Base-by-base conservation (phyloP, 768 basidiomycete genomes). In the Suillus sp. region DNA sequence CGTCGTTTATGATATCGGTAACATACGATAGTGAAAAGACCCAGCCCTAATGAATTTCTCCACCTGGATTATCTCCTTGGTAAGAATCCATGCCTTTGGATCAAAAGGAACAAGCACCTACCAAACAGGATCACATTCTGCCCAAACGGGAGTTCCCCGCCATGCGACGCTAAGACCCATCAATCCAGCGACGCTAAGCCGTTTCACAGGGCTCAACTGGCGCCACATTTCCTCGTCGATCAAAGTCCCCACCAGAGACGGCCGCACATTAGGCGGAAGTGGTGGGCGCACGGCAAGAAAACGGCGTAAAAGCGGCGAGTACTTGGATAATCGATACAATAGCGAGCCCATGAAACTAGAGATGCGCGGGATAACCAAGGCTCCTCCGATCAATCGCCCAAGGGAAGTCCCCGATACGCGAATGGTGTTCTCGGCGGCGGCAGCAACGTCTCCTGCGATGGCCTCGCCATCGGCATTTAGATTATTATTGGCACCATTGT, bases 81-180 rank as follows among this genome's bases (percentile, higher is more conserved):
- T 25, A 59, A 45, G 45, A 38, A 40, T 18, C 14, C 3, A 37
- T 2, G 22, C 4, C 61, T 48, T 9, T 11, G 61, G n/a, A 30
- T 13, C 11, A 50, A n/a, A 37, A 45, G 53, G 51, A 4, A 25
- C 35, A 32, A 35, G 58, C 7, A 51, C 71, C 57, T 62, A 87
- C 90, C 91, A 92, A 18, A 92, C 87, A 16, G 91, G 91, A 72
- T 92, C 91, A 50, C 81, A 81, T 66, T 85, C 84, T 4, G 83
- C 79, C 85, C 88, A 89, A n/a, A 81, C 80, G 57, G 80, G 79
- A 27, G 85, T 84, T 27, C 86, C 87, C 20, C 84, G 80, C 78
- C 81, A 81, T 0, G 84, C 78, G 9, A 84, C 78, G 38, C 79
- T 78, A 66, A 86, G 68, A 0, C 83, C 78, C 59, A 84, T 62